Conservation (phyloP, 75 land plant genomes). For the Picea glauca region DNA sequence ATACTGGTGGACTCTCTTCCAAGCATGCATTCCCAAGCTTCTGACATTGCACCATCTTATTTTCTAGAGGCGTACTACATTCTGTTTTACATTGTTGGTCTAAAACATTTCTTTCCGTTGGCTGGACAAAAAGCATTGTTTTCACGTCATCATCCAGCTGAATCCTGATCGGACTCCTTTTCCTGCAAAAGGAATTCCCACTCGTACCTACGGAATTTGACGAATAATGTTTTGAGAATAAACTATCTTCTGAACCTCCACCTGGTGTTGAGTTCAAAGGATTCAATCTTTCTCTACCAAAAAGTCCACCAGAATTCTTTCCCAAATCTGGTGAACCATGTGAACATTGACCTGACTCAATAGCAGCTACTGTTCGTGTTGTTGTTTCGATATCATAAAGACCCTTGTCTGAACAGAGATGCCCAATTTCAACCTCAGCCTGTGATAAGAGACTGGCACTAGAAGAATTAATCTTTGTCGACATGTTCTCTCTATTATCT, state of each 20-base stretch:
- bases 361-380: not conserved
- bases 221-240: constrained; percentile 9
- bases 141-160: not conserved
- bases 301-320: too few species aligned
- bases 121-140: not conserved
- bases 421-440: not conserved
- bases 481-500: too few species aligned
- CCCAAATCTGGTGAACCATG: too few species aligned
- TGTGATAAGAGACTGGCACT: too few species aligned
- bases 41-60: not conserved
- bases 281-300: too few species aligned
- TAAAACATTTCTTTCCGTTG: not conserved
- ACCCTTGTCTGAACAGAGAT: not conserved
- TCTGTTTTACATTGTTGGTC: not conserved
- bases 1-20: too few species aligned
- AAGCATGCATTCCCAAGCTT: not conserved
- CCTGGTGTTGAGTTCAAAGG: too few species aligned
- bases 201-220: constrained; percentile 37
- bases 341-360: constrained; percentile 9
- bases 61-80: not conserved
- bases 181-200: constrained; percentile 41
- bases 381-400: constrained; percentile 1
- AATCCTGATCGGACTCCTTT: too few species aligned
- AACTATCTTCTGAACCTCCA: too few species aligned
- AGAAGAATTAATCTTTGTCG: too few species aligned